phyloP scores from a whole-genome alignment of 495 filamentous ascomycete species.

The Talaromyces thailandensis region DNA sequence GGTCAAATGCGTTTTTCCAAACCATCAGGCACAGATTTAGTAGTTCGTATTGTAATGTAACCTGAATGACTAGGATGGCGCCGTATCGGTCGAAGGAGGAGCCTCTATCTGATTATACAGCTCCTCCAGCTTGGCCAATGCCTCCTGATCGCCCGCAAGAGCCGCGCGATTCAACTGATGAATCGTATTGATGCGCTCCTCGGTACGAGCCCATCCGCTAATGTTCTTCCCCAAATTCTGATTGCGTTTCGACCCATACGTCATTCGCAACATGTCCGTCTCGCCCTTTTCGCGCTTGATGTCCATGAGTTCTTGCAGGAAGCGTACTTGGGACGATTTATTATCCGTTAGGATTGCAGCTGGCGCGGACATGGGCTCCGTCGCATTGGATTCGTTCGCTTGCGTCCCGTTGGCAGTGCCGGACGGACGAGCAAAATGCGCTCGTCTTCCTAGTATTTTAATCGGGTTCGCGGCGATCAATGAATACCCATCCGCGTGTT shows the following conservation, averaged over 20 bases:
- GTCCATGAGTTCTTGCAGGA: constrained; percentile 32
- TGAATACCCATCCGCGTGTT: constrained; percentile 39
- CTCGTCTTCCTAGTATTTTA: constrained; percentile 37
- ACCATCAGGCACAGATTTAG: background rate
- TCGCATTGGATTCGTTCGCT: background rate
- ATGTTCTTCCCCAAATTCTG: constrained; percentile 24
- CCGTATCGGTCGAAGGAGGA: background rate
- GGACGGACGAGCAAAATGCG: constrained; percentile 22
- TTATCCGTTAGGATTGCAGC: background rate
- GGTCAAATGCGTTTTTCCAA: background rate
- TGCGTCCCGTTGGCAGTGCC: background rate
- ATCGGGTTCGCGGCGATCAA: constrained; percentile 52
- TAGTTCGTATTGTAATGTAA: background rate
- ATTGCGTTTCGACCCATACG: constrained; percentile 19
- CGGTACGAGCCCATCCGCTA: constrained; percentile 31
- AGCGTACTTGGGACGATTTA: constrained; percentile 27
- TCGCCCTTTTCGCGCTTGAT: constrained; percentile 36
- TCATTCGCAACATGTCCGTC: constrained; percentile 31
- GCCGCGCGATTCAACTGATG: constrained; percentile 24
- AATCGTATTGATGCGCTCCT: constrained; percentile 29
- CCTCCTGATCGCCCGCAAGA: constrained; percentile 24
- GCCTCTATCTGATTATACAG: constrained; percentile 17
- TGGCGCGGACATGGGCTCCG: background rate
- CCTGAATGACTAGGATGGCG: background rate
- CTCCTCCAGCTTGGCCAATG: constrained; percentile 22